These are phyloP conservation scores for Zymoseptoria pseudotritici DNA, from an alignment of 2,329 filamentous ascomycete genomes.

Conservation along the genomic window DNA sequence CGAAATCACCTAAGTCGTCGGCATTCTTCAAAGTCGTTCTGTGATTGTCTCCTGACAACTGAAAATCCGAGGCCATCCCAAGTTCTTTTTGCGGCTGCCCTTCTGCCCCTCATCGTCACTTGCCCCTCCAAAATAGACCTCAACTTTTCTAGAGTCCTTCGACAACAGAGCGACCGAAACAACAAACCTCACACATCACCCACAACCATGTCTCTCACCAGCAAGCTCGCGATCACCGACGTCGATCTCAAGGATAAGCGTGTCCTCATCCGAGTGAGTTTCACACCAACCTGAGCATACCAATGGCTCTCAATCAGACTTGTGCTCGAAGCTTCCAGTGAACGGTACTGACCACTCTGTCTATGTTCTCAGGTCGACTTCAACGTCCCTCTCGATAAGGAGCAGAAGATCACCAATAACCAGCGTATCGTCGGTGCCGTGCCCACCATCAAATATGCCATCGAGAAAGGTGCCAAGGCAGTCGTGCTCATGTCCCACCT, in stretches of 20 bases:
- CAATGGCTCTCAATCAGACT: background rate
- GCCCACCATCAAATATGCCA: conserved; percentile 35
- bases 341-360: background rate
- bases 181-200: background rate
- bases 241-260: conserved; percentile 97
- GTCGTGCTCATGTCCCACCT: conserved; percentile 98
- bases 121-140: background rate
- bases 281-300: background rate
- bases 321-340: background rate
- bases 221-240: conserved; percentile 94
- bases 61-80: background rate
- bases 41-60: background rate
- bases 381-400: conserved; percentile 91
- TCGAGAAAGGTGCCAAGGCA: conserved; percentile 44
- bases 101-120: background rate
- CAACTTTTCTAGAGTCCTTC: background rate
- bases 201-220: conserved; percentile 84
- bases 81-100: background rate
- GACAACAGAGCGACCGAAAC: background rate
- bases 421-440: conserved; percentile 92
- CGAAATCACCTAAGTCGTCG: background rate
- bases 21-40: background rate
- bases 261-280: conserved; percentile 78
- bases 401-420: conserved; percentile 95
- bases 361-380: conserved; percentile 73